A percentile compares a stretch with the other conserved stretches of the same genome.
phyloP scores from a whole-genome alignment of 345 rosid genomes.

The Eutrema yunnanense region DNA sequence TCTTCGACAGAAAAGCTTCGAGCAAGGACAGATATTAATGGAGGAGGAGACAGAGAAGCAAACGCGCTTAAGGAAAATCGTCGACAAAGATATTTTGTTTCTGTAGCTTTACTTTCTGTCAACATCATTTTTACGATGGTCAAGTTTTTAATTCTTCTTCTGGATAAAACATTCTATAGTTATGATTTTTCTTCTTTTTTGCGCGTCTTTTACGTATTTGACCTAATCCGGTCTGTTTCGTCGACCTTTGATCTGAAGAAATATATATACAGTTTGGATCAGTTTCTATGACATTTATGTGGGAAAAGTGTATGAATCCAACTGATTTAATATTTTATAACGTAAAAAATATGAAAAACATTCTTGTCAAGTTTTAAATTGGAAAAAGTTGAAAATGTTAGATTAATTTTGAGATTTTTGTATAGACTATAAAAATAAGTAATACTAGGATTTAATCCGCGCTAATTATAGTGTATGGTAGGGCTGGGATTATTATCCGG shows the following conservation, averaged over 20 bases:
- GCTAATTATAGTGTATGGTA: too few relatives aligned
- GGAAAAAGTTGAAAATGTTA: background rate
- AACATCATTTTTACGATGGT: background rate
- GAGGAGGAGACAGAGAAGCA: constrained; percentile 32
- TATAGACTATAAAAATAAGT: too few relatives aligned
- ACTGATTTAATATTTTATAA: background rate
- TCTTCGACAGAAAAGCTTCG: constrained; percentile 21
- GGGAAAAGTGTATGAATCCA: background rate
- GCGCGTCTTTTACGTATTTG: constrained; percentile 16
- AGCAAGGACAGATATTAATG: background rate
- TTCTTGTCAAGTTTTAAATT: background rate
- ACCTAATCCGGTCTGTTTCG: background rate
- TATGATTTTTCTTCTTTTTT: background rate
- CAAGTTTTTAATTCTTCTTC: background rate
- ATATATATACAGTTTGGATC: background rate
- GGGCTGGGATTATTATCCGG: too few relatives aligned
- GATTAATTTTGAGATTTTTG: too few relatives aligned
- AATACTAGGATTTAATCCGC: too few relatives aligned
- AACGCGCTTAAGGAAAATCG: constrained; percentile 26
- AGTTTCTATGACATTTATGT: background rate
- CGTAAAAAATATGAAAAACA: background rate
- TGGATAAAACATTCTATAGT: constrained; percentile 1
- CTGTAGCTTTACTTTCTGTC: constrained; percentile 17
- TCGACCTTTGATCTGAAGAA: background rate
- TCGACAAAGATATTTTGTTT: background rate